Conservation (phyloP, 768 basidiomycete genomes). For the Mycena venus region DNA sequence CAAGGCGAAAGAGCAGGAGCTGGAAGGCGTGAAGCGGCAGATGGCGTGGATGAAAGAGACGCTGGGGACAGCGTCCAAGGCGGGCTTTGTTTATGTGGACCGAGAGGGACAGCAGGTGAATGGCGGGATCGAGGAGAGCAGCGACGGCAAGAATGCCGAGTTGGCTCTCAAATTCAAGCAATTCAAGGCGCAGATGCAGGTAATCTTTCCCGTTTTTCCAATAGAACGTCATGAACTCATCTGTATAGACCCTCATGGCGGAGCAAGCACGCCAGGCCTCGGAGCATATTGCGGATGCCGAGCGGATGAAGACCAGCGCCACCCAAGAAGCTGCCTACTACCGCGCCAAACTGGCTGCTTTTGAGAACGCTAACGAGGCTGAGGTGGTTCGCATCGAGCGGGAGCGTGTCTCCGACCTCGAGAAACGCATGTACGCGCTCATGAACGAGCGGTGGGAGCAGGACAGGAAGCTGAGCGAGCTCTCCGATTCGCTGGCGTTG, state of each 20-base stretch:
- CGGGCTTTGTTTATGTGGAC: constrained; percentile 81
- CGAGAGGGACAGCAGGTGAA: constrained; percentile 61
- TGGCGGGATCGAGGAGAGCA: constrained; percentile 54
- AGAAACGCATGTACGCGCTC: constrained; percentile 73
- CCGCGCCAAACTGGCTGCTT: constrained; percentile 91
- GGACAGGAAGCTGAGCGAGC: constrained; percentile 80
- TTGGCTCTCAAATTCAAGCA: constrained; percentile 88
- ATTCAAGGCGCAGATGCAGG: constrained; percentile 89
- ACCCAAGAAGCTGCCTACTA: constrained; percentile 96
- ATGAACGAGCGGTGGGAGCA: constrained; percentile 73
- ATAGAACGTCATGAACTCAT: constrained; percentile 9
- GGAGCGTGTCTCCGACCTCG: constrained; percentile 82
- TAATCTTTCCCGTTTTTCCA: constrained; percentile 49
- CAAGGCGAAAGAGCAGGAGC: constrained; percentile 85
- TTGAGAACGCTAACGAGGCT: constrained; percentile 76
- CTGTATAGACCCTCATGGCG: constrained; percentile 72
- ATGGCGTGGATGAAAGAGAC: constrained; percentile 91
- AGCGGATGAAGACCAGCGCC: constrained; percentile 81
- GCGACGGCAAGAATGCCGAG: constrained; percentile 69
- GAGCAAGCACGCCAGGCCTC: constrained; percentile 85
- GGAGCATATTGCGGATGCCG: constrained; percentile 83
- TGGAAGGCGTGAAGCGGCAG: constrained; percentile 81
- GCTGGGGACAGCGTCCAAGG: constrained; percentile 77
- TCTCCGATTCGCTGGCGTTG: constrained; percentile 78
- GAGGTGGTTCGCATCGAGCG: constrained; percentile 83